phyloP scores from a whole-genome alignment of 768 basidiomycete species.

The Rhodotorula diobovata region DNA sequence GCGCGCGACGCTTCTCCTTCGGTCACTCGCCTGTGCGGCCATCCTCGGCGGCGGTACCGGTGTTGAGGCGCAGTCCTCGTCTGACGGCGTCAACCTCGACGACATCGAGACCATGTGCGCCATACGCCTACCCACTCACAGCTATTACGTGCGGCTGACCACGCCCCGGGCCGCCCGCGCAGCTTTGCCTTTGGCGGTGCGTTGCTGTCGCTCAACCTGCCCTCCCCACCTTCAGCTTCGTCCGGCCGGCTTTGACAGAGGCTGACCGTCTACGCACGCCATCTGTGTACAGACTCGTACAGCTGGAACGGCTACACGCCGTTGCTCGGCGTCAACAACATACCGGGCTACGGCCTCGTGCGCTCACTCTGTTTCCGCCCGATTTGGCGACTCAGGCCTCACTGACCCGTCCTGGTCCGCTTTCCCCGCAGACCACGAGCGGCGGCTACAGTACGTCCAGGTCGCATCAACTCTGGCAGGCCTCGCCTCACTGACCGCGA shows the following conservation, averaged over 20 bases:
- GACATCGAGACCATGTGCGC: conserved; percentile 12
- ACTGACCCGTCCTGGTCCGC: background rate
- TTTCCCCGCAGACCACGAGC: background rate
- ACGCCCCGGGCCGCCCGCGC: background rate
- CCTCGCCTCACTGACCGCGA: too few species aligned
- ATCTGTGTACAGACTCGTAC: conserved; percentile 5
- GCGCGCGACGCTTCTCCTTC: too few species aligned
- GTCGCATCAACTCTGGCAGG: too few species aligned
- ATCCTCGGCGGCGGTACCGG: background rate
- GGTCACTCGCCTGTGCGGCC: background rate
- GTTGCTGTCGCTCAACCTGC: background rate
- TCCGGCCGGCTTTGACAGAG: too few species aligned
- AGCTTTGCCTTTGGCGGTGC: conserved; percentile 24
- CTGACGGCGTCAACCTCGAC: background rate
- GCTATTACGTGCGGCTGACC: too few species aligned
- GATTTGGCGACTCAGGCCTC: background rate
- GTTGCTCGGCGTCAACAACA: background rate
- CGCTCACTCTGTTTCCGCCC: background rate
- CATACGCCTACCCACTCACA: too few species aligned
- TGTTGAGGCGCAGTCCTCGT: too few species aligned
- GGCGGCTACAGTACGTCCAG: conserved; percentile 21
- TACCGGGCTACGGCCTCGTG: background rate
- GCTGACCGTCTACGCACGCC: background rate
- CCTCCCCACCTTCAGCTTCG: background rate
- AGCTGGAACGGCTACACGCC: conserved; percentile 12